Conservation (phyloP, 2,329 filamentous ascomycete genomes). For the Diplocarpon rosae region DNA sequence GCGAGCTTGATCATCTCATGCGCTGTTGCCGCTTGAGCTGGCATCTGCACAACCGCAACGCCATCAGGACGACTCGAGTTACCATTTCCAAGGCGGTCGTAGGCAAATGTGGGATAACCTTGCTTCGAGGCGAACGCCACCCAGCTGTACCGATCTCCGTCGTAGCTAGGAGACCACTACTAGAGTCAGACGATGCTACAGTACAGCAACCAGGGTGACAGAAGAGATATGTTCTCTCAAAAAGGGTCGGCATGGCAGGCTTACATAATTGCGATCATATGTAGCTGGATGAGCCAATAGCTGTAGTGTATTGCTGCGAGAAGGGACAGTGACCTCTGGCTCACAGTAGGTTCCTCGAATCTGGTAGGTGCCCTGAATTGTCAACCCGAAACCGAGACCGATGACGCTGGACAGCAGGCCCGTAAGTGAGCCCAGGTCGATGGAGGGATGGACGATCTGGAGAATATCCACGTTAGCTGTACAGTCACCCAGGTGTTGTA, state of each 20-base stretch:
- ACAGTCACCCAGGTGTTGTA: background rate
- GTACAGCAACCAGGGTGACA: background rate
- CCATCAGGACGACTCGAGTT: slow-evolving; percentile 20
- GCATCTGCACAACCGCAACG: slow-evolving; percentile 17
- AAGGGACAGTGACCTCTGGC: slow-evolving; percentile 9
- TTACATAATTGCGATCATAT: slow-evolving; percentile 12
- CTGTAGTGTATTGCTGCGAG: slow-evolving; percentile 9
- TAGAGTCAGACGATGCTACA: background rate
- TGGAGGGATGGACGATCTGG: slow-evolving; percentile 1
- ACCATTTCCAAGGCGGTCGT: slow-evolving; percentile 21
- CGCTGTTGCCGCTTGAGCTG: slow-evolving; percentile 19
- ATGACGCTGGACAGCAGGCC: slow-evolving; percentile 3
- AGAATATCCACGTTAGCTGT: background rate
- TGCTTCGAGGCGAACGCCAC: slow-evolving; percentile 13
- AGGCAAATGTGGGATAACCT: slow-evolving; percentile 20
- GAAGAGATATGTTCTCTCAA: too few relatives aligned
- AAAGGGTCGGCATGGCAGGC: background rate
- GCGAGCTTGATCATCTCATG: slow-evolving; percentile 16
- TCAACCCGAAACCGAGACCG: slow-evolving; percentile 1
- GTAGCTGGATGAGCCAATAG: slow-evolving; percentile 11
- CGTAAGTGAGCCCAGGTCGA: slow-evolving; percentile 1
- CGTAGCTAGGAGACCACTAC: slow-evolving; percentile 14
- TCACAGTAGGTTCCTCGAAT: slow-evolving; percentile 12
- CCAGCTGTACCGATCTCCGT: slow-evolving; percentile 17
- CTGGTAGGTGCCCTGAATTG: slow-evolving; percentile 5